These are phyloP conservation scores for Digitaria exilis DNA, from an alignment of 202 grass and related monocot genomes.

Conservation along the genomic window DNA sequence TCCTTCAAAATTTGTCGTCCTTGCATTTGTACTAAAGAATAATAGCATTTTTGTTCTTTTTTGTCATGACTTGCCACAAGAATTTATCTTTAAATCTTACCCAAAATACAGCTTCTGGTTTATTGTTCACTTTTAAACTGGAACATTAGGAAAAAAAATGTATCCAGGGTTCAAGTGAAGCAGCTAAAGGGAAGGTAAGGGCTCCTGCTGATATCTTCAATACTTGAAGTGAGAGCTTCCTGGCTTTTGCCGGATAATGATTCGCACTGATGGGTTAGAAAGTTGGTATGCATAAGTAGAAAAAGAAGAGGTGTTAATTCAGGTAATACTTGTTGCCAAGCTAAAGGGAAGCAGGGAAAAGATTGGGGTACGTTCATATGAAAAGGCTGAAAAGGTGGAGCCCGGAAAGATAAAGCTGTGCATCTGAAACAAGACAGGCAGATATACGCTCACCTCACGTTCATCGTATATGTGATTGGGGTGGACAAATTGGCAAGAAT, in stretches of 20 bases:
- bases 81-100: background rate
- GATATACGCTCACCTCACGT: conserved; percentile 11
- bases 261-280: conserved; percentile 51
- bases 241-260: conserved; percentile 46
- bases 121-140: conserved; percentile 30
- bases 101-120: background rate
- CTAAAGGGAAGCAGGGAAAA: conserved; percentile 42
- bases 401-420: conserved; percentile 50
- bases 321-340: conserved; percentile 46
- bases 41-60: background rate
- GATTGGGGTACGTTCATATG: conserved; percentile 42
- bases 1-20: background rate
- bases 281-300: conserved; percentile 49
- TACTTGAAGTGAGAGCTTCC: conserved; percentile 47
- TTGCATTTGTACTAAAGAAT: background rate
- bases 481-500: conserved; percentile 19
- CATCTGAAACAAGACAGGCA: conserved; percentile 42
- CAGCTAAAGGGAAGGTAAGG: too few relatives aligned
- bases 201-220: too few relatives aligned
- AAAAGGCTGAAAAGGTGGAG: conserved; percentile 55
- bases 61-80: background rate
- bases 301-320: conserved; percentile 37
- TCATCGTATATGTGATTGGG: conserved; percentile 20
- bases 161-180: background rate
- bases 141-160: background rate